phyloP scores from a whole-genome alignment of 305 asterid species.

The Stenogyne calaminthoides region DNA sequence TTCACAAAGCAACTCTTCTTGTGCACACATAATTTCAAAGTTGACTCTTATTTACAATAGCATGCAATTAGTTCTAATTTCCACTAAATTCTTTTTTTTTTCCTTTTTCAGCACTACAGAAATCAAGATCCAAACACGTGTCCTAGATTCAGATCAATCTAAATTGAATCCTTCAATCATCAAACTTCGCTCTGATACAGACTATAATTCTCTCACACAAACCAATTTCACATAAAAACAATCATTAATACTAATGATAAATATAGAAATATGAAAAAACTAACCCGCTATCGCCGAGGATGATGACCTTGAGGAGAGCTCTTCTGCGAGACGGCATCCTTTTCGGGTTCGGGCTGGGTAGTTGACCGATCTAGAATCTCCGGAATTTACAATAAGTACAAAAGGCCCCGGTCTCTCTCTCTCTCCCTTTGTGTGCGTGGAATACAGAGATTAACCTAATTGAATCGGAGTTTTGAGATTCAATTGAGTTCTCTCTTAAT shows the following conservation, averaged over 20 bases:
- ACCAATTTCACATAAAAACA: slow-evolving; percentile 7
- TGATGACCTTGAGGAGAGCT: slow-evolving; percentile 71
- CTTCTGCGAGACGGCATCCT: slow-evolving; percentile 60
- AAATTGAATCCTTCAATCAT: slow-evolving; percentile 20
- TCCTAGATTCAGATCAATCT: slow-evolving; percentile 11
- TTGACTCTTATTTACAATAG: neutral
- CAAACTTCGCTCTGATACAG: slow-evolving; percentile 4
- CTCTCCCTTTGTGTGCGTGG: neutral
- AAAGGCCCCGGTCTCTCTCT: slow-evolving; percentile 14
- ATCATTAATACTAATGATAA: neutral
- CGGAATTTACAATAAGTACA: neutral
- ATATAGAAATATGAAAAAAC: neutral
- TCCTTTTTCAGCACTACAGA: neutral
- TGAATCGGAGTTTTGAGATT: slow-evolving; percentile 29
- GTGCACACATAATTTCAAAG: neutral
- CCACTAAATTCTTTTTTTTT: neutral
- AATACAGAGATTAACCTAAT: slow-evolving; percentile 25
- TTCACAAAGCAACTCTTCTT: slow-evolving; percentile 2
- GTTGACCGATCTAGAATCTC: slow-evolving; percentile 32
- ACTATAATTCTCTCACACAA: neutral
- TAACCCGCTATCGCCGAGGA: slow-evolving; percentile 81
- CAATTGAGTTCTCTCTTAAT: slow-evolving; percentile 17
- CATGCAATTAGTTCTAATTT: slow-evolving; percentile 12
- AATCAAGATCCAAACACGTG: slow-evolving; percentile 22
- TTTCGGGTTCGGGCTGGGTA: slow-evolving; percentile 21